These are phyloP conservation scores for Solanum lycopersicoides DNA, from an alignment of 257 asterid species.

Conservation along the genomic window DNA sequence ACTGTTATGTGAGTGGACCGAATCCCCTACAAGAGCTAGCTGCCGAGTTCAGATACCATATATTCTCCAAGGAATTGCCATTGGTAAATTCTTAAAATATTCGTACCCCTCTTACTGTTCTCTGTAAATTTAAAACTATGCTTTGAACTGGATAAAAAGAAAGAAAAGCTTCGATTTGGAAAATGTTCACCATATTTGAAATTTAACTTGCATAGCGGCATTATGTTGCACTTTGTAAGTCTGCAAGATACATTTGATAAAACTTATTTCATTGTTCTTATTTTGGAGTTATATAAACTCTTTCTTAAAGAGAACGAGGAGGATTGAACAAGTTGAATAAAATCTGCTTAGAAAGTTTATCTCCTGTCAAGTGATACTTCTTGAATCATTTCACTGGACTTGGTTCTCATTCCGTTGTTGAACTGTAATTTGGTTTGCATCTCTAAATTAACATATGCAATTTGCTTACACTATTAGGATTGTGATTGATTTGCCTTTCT, in stretches of 20 bases:
- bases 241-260: background rate
- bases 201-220: background rate
- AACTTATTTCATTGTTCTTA: background rate
- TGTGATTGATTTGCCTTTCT: background rate
- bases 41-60: slow-evolving; percentile 89
- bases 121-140: background rate
- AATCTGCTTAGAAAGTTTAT: background rate
- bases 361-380: background rate
- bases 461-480: background rate
- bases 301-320: background rate
- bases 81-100: slow-evolving; percentile 34
- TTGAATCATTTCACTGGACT: background rate
- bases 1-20: slow-evolving; percentile 81
- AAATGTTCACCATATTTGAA: background rate
- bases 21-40: slow-evolving; percentile 53
- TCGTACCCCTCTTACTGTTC: background rate
- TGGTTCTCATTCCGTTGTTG: background rate
- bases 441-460: background rate
- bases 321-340: background rate
- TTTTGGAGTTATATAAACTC: background rate
- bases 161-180: background rate
- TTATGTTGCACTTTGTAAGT: background rate
- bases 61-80: slow-evolving; percentile 92
- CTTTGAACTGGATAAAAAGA: background rate
- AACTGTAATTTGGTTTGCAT: background rate